Evolutionary conservation across 1,139 yeast species (phyloP).

Genomic region (Suhomyces bribrorum): DNA sequence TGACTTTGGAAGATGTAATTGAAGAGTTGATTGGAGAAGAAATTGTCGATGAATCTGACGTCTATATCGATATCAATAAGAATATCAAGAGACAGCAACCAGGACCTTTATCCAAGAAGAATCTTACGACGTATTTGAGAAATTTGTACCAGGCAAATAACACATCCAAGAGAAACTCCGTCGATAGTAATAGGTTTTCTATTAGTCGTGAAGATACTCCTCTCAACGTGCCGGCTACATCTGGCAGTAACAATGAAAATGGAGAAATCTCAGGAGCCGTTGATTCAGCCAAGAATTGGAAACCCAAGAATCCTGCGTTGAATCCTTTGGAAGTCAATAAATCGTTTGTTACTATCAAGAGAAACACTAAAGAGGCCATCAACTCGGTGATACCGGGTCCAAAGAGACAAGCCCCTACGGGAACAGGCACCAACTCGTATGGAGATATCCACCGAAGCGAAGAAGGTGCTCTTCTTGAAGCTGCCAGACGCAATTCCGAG

Average conservation of each 20-base stretch:
- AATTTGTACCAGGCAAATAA: slow-evolving; percentile 48
- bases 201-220: slow-evolving; percentile 11
- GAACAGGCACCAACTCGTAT: slow-evolving; percentile 22
- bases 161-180: slow-evolving; percentile 40
- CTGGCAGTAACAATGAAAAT: not conserved
- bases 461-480: slow-evolving; percentile 49
- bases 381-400: slow-evolving; percentile 28
- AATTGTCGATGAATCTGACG: slow-evolving; percentile 96
- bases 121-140: slow-evolving; percentile 68
- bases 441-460: slow-evolving; percentile 53
- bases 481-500: slow-evolving; percentile 18
- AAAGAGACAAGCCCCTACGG: slow-evolving; percentile 17
- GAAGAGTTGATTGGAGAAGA: slow-evolving; percentile 98
- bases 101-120: slow-evolving; percentile 78
- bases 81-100: slow-evolving; percentile 82
- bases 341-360: slow-evolving; percentile 67
- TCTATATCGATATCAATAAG: slow-evolving; percentile 85
- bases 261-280: slow-evolving; percentile 16
- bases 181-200: slow-evolving; percentile 25
- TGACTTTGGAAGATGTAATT: slow-evolving; percentile 93
- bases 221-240: not conserved
- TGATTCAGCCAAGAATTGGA: slow-evolving; percentile 30
- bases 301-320: slow-evolving; percentile 73
- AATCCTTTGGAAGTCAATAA: slow-evolving; percentile 79
- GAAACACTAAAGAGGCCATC: slow-evolving; percentile 39